These are phyloP conservation scores for Tetracentron sinense DNA, from an alignment of 164 flowering plant genomes.

Conservation along the genomic window DNA sequence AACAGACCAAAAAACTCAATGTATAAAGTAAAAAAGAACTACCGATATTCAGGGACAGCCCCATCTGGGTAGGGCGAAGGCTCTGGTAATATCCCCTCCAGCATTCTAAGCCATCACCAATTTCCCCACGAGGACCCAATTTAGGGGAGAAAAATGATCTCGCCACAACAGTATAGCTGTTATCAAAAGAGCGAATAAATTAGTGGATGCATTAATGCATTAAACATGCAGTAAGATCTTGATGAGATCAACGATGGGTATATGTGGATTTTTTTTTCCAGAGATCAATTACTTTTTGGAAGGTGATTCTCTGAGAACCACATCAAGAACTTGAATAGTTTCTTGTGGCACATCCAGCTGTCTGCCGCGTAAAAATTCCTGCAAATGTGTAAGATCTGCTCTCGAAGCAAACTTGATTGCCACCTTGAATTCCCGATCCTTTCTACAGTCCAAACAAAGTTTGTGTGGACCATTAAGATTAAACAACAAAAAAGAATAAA, in stretches of 20 bases:
- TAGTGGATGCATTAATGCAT: not conserved
- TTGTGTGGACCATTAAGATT: not conserved
- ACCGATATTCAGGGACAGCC: constrained; percentile 77
- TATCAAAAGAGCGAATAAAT: not conserved
- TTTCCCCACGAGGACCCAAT: constrained; percentile 28
- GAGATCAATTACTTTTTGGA: constrained; percentile 26
- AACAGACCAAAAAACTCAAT: not conserved
- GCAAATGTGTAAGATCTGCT: constrained; percentile 46
- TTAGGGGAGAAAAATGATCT: constrained; percentile 48
- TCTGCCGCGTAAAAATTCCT: constrained; percentile 37
- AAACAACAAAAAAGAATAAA: not conserved
- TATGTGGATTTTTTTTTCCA: not conserved
- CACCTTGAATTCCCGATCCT: constrained; percentile 56
- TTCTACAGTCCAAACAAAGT: constrained; percentile 32
- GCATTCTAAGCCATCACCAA: constrained; percentile 62
- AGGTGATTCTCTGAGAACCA: constrained; percentile 54
- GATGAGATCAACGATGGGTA: not conserved
- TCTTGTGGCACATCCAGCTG: constrained; percentile 63
- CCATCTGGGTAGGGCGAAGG: constrained; percentile 84
- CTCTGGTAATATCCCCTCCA: constrained; percentile 81
- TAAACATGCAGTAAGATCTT: not conserved
- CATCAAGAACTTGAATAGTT: constrained; percentile 63
- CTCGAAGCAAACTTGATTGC: constrained; percentile 49
- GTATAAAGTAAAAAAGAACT: not conserved
- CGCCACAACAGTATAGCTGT: constrained; percentile 46